phyloP scores from a whole-genome alignment of 495 filamentous ascomycete species.

The Massariosphaeria phaeospora region DNA sequence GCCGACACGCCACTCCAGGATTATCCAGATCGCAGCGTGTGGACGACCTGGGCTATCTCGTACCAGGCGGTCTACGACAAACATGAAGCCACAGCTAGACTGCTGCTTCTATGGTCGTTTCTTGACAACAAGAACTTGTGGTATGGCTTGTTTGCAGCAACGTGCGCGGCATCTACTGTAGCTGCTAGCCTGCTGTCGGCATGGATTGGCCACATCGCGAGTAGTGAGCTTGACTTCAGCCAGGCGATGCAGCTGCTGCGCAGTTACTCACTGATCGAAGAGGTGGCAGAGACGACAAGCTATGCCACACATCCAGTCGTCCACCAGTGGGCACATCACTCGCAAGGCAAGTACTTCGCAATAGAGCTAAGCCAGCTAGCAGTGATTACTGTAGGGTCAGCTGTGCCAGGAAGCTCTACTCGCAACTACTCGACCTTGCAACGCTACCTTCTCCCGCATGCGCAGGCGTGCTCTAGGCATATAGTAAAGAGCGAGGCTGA shows the following conservation, averaged over 20 bases:
- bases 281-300: slow-evolving; percentile 6
- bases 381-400: slow-evolving; percentile 10
- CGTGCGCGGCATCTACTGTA: background rate
- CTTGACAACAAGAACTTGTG: slow-evolving; percentile 29
- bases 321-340: slow-evolving; percentile 12
- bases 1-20: slow-evolving; percentile 10
- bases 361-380: slow-evolving; percentile 1
- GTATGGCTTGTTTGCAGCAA: slow-evolving; percentile 16
- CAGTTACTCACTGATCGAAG: slow-evolving; percentile 23
- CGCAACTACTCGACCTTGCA: slow-evolving; percentile 8
- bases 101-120: slow-evolving; percentile 28
- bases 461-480: slow-evolving; percentile 11
- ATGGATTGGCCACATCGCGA: slow-evolving; percentile 10
- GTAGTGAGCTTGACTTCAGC: slow-evolving; percentile 8
- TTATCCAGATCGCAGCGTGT: slow-evolving; percentile 23
- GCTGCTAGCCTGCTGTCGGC: background rate
- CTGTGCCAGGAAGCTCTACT: slow-evolving; percentile 3
- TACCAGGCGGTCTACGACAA: slow-evolving; percentile 12
- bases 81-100: slow-evolving; percentile 14
- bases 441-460: slow-evolving; percentile 19
- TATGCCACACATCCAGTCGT: slow-evolving; percentile 22
- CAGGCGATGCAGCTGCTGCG: slow-evolving; percentile 12
- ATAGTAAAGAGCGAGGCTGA: background rate
- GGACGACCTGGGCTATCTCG: slow-evolving; percentile 30
- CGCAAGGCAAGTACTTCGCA: background rate